These are phyloP conservation scores for Quercus phellos DNA, from an alignment of 331 rosid genomes.

Conservation along the genomic window DNA sequence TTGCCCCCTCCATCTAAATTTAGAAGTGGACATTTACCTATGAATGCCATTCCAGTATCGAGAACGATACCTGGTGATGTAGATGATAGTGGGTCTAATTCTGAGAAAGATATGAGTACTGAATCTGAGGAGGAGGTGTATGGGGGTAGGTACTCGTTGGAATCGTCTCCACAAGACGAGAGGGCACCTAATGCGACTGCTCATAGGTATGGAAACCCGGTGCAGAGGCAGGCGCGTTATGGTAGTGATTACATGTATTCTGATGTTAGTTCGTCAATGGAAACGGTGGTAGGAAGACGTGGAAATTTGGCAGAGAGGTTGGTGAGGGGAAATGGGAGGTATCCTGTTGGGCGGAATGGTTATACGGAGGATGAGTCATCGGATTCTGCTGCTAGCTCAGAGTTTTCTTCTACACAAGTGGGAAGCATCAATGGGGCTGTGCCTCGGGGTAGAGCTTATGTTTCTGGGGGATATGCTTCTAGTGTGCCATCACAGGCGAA, in stretches of 20 bases:
- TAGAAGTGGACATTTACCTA: conserved; percentile 85
- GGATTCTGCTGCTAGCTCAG: conserved; percentile 89
- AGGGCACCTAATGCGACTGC: conserved; percentile 39
- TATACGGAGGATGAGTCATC: conserved; percentile 79
- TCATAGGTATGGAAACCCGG: conserved; percentile 38
- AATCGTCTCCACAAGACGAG: conserved; percentile 70
- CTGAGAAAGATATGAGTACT: conserved; percentile 52
- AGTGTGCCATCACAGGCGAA: conserved; percentile 63
- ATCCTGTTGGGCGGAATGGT: conserved; percentile 43
- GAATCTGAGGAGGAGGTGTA: conserved; percentile 75
- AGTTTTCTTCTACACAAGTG: conserved; percentile 77
- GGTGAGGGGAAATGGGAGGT: conserved; percentile 32
- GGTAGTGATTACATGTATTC: conserved; percentile 69
- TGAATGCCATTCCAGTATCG: conserved; percentile 52
- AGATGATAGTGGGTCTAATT: conserved; percentile 55
- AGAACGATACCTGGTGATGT: conserved; percentile 32
- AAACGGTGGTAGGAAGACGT: conserved; percentile 52
- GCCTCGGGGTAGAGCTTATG: conserved; percentile 43
- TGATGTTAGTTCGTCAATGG: conserved; percentile 88
- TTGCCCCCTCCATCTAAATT: conserved; percentile 83
- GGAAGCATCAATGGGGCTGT: conserved; percentile 69
- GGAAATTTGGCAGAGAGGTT: conserved; percentile 33
- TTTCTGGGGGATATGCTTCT: conserved; percentile 74
- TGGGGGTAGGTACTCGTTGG: conserved; percentile 72
- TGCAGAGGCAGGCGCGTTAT: conserved; percentile 33